Evolutionary conservation across 306 rosid genomes (phyloP), one percentile per base, ranked within the genome.

Genomic region (Citrullus mucosospermus): DNA sequence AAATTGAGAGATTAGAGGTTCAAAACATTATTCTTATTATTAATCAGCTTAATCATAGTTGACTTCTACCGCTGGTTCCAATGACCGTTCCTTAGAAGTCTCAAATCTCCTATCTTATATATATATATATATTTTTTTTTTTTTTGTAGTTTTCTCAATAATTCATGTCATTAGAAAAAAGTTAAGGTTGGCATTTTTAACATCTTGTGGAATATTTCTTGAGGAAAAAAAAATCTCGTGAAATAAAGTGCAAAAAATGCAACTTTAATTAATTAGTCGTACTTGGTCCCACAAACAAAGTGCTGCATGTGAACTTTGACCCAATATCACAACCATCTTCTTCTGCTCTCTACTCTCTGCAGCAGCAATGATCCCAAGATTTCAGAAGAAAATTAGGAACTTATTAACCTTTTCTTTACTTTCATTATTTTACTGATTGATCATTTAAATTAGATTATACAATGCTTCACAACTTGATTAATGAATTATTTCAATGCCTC

Each of bases 231-330:
- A n/a, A 67, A 39, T 38, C 7, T 38, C 9, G 22, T 67, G 53
- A 10, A 20, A 70, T 12, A 70, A 70, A 20, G 7, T 3, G 36
- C 12, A 46, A 13, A 13, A 25, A 69, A 44, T 3, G 36, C 7
- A 38, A 66, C 46, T 38, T 36, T 41, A 71, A 71, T 44, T 46
- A 28, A 53, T 16, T 48, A 43, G 75, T 71, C 76, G 0, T 71
- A 71, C 46, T 46, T 11, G 76, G 58, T 6, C 76, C 57, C 76
- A 46, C 76, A 22, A 48, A 25, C 1, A 71, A 11, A 30, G 20
- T 53, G 1, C 20, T 28, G 8, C 77, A 71, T 50, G 77, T 71
- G 77, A 71, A 71, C 77, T 71, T 48, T 71, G 77, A 71, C 58
- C 59, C 56, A 48, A 25, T 12, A 22, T 48, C 12, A 11, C 41